A percentile compares a stretch with the other conserved stretches of the same genome.
Conservation (phyloP, 2,329 filamentous ascomycete species). For the Diaporthe velutina region DNA sequence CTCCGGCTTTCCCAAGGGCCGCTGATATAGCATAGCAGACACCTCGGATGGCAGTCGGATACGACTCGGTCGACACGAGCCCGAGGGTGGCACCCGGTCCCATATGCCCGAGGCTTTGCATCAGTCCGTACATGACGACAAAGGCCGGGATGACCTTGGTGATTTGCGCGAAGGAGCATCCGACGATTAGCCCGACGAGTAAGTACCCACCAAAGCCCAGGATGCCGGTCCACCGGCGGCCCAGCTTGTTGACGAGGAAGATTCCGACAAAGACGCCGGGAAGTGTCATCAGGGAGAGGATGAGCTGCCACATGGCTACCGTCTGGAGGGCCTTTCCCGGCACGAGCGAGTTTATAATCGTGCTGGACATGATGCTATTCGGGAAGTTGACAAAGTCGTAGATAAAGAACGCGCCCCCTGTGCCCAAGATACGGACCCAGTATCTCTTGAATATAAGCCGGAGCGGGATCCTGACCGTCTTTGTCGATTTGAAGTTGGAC, state of each 20-base stretch:
- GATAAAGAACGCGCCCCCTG: slow-evolving; percentile 65
- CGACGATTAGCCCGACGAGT: slow-evolving; percentile 65
- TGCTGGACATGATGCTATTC: slow-evolving; percentile 59
- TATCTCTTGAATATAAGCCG: slow-evolving; percentile 58
- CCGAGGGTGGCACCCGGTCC: slow-evolving; percentile 66
- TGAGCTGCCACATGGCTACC: slow-evolving; percentile 62
- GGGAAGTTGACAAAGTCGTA: slow-evolving; percentile 62
- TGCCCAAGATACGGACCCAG: slow-evolving; percentile 60
- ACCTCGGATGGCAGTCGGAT: slow-evolving; percentile 64
- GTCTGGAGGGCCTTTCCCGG: slow-evolving; percentile 53
- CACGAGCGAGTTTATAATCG: slow-evolving; percentile 56
- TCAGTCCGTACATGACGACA: slow-evolving; percentile 64
- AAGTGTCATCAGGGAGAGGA: slow-evolving; percentile 58
- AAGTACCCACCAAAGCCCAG: slow-evolving; percentile 63
- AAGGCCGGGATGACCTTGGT: slow-evolving; percentile 64
- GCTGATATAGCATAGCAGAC: slow-evolving; percentile 65
- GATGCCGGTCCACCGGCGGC: slow-evolving; percentile 64
- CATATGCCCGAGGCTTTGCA: slow-evolving; percentile 63
- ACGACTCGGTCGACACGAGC: slow-evolving; percentile 63
- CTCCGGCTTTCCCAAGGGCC: slow-evolving; percentile 64
- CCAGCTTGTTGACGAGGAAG: slow-evolving; percentile 59
- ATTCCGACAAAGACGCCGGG: slow-evolving; percentile 65
- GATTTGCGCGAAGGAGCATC: slow-evolving; percentile 60
- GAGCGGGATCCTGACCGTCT: slow-evolving; percentile 43
- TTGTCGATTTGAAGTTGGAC: slow-evolving; percentile 47